Conservation (phyloP, 164 flowering plant genomes). For the Malania oleifera region DNA sequence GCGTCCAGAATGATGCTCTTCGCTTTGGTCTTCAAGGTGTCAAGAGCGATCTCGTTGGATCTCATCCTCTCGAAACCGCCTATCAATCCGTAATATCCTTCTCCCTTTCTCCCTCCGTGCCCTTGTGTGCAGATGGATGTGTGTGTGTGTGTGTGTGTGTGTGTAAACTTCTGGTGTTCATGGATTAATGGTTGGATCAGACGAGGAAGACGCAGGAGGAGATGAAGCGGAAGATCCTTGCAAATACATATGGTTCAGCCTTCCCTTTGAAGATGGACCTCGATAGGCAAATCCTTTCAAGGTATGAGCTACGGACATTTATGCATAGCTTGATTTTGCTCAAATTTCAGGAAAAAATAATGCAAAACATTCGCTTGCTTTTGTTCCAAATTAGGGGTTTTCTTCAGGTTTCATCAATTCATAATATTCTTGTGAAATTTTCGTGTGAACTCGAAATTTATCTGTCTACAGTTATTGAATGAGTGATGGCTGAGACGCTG, state of each 20-base stretch:
- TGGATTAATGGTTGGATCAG: conserved; percentile 26
- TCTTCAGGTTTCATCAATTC: too few species aligned
- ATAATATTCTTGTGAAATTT: not conserved
- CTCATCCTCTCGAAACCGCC: conserved; percentile 70
- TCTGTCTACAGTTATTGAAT: too few species aligned
- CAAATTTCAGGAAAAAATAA: not conserved
- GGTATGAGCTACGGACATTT: conserved; percentile 33
- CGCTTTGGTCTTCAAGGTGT: conserved; percentile 82
- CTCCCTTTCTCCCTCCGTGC: conserved; percentile 5
- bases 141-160: not conserved
- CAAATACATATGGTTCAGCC: conserved; percentile 70
- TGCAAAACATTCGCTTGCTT: not conserved
- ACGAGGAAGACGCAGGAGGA: conserved; percentile 35
- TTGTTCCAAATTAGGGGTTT: too few species aligned
- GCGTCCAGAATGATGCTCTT: conserved; percentile 49
- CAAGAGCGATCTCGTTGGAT: conserved; percentile 64
- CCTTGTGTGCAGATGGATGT: not conserved
- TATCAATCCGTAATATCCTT: conserved; percentile 33
- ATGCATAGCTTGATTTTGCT: not conserved
- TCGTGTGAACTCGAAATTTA: too few species aligned
- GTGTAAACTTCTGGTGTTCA: not conserved
- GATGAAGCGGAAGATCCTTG: conserved; percentile 49
- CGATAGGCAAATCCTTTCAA: conserved; percentile 71
- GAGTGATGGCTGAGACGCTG: too few species aligned
- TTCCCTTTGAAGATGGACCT: conserved; percentile 80